Evolutionary conservation across 139 green algal species (phyloP).

Genomic region (Yamagishiella unicocca): DNA sequence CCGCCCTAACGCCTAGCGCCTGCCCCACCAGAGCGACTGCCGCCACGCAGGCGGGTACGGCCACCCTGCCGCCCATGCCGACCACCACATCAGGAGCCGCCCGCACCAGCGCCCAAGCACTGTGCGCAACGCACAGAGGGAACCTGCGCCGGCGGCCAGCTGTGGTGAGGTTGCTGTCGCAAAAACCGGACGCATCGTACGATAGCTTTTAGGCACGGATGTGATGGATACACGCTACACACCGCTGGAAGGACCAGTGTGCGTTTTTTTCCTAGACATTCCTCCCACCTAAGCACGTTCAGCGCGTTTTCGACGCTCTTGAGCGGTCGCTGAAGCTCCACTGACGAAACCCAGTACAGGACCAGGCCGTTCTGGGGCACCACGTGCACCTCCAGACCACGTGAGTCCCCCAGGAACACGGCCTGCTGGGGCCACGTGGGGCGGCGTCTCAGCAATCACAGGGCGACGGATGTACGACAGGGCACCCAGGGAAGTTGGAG

Average conservation of each 20-base stretch:
- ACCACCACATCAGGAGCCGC: conserved; percentile 6
- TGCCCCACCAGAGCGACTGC: conserved; percentile 1
- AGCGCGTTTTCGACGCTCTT: not conserved
- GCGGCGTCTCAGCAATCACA: too few relatives aligned
- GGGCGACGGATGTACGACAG: too few relatives aligned
- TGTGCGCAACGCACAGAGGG: not conserved
- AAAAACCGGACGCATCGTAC: too few relatives aligned
- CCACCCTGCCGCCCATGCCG: not conserved
- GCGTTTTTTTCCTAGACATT: too few relatives aligned
- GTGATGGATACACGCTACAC: too few relatives aligned
- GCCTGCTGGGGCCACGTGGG: too few relatives aligned
- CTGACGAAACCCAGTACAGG: not conserved
- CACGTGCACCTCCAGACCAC: not conserved
- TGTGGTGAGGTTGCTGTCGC: too few relatives aligned
- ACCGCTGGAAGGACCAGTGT: too few relatives aligned
- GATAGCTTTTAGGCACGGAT: too few relatives aligned
- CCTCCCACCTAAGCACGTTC: not conserved
- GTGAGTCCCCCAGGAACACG: conserved; percentile 18
- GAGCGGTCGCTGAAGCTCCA: not conserved
- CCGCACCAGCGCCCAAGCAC: not conserved
- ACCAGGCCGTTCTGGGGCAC: conserved; percentile 9
- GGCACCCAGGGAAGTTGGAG: too few relatives aligned
- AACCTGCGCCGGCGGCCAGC: conserved; percentile 1
- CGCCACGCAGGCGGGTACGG: conserved; percentile 6
- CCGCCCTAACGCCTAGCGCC: not conserved